These are phyloP conservation scores for Apocynum venetum DNA, from an alignment of 257 asterid species.

Conservation along the genomic window DNA sequence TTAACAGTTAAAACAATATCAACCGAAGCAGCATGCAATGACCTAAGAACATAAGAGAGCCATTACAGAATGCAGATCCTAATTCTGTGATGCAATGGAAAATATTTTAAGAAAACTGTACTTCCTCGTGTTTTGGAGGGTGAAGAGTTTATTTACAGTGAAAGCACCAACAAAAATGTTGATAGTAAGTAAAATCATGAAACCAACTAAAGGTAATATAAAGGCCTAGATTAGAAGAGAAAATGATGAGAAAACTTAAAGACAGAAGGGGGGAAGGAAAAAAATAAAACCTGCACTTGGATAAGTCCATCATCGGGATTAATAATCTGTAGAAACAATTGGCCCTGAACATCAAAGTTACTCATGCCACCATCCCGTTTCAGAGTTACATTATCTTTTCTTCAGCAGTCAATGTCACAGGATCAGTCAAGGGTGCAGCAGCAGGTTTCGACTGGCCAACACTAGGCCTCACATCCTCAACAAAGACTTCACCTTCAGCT, in stretches of 20 bases:
- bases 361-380: conserved; percentile 85
- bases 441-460: conserved; percentile 63
- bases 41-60: background rate
- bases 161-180: background rate
- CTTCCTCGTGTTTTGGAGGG: background rate
- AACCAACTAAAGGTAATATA: background rate
- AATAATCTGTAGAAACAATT: conserved; percentile 75
- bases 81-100: too few species aligned
- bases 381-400: conserved; percentile 67
- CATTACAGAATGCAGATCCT: background rate
- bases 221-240: background rate
- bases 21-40: background rate
- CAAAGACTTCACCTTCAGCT: conserved; percentile 88
- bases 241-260: background rate
- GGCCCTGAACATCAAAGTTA: conserved; percentile 85
- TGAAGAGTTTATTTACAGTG: background rate
- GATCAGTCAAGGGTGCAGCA: conserved; percentile 75
- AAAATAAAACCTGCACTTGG: conserved; percentile 78
- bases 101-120: too few species aligned
- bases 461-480: conserved; percentile 77
- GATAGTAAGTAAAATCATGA: background rate
- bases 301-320: conserved; percentile 79
- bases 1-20: background rate
- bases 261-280: background rate
- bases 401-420: conserved; percentile 79